Base-by-base conservation (phyloP, 768 basidiomycete genomes). In the Boletus subcaerulescens region DNA sequence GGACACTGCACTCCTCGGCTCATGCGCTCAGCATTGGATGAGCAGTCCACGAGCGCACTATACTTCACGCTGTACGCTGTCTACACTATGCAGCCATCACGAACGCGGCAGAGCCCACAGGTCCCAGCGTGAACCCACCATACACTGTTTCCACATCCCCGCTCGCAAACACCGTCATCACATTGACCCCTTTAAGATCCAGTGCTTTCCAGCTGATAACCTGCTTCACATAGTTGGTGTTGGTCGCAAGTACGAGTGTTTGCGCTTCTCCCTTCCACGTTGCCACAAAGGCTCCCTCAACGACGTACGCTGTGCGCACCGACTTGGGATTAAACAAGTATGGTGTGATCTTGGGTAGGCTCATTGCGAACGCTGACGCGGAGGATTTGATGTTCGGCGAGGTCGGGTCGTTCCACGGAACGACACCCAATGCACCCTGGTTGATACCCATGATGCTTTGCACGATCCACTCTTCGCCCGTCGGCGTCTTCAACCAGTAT, bases 381-480 rank as follows among this genome's bases (percentile, higher is more conserved):
- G 51, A 31, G 3, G 51, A n/a, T 64, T 84, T 82, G 71, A 85
- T 82, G 38, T 82, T 78, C 5, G 72, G 49, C 1, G 77, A 59
- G 0, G 79, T 82, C 0, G 83, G 83, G 63, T 85, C 82, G 42
- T 68, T 68, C 83, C 84, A 78, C 5, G 70, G 59, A 5, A 72
- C 59, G 35, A 84, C 59, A 72, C 84, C 86, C 7, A 83, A 65
- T 2, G 75, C 86, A 7, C 89, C 86, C 51, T 89, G 87, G 56
- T 87, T 89, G 65, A 90, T 83, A 2, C 79, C 83, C 17, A 90
- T 65, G 33, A 86, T 76, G 58, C 76, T 80, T 70, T 88, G 74
- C 4, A 89, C 79, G 15, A 88, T 74, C 65, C 80, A 90, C 65
- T 91, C 87, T 50, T 78, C 73, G 9, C 88, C 87, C 0, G 85